phyloP scores from a whole-genome alignment of 228 moss, liverwort and hornwort genomes.

The Sphagnum magellanicum region DNA sequence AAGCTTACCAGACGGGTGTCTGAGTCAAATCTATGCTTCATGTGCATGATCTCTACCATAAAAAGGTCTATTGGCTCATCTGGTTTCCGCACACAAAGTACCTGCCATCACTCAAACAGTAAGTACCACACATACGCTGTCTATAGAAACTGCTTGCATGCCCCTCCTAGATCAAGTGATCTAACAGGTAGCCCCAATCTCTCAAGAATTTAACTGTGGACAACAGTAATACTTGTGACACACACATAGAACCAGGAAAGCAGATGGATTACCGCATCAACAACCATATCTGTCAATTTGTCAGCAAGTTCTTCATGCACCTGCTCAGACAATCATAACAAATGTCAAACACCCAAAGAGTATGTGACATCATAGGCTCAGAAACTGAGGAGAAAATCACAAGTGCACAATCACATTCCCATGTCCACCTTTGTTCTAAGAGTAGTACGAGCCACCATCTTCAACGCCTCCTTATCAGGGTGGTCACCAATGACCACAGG shows the following conservation, averaged over 20 bases:
- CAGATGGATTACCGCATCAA: constrained; percentile 56
- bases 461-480: constrained; percentile 82
- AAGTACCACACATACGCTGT: too few species aligned
- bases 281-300: constrained; percentile 87
- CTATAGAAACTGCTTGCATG: background rate
- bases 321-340: constrained; percentile 9
- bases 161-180: too few species aligned
- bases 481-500: constrained; percentile 60
- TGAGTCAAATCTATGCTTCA: constrained; percentile 94
- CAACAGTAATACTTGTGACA: too few species aligned
- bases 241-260: background rate
- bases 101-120: constrained; percentile 14
- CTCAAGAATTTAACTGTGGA: too few species aligned
- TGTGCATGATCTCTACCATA: constrained; percentile 99
- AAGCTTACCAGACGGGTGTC: constrained; percentile 65
- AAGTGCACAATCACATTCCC: background rate
- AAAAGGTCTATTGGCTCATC: constrained; percentile 82
- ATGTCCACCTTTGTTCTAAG: constrained; percentile 65
- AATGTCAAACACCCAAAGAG: background rate
- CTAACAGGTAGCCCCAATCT: too few species aligned
- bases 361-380: background rate
- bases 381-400: background rate
- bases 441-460: constrained; percentile 85
- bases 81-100: constrained; percentile 77
- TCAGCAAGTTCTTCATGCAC: constrained; percentile 94